Evolutionary conservation across 2,329 filamentous ascomycete species (phyloP).

Genomic region (Paecilomyces variotii): DNA sequence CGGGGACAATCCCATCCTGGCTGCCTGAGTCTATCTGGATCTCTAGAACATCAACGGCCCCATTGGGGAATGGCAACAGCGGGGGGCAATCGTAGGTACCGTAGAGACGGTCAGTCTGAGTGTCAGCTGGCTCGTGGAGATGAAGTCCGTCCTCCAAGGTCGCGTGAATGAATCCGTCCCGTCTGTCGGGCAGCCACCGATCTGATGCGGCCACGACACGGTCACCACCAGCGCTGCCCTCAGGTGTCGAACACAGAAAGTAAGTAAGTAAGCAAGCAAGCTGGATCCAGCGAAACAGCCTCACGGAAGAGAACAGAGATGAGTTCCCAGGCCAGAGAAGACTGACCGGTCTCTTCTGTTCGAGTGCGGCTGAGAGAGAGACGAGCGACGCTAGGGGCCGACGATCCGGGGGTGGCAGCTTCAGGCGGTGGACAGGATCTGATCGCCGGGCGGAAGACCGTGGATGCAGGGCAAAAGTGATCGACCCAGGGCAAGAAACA

Average conservation of each 20-base stretch:
- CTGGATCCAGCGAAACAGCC: background rate
- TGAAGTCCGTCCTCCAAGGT: background rate
- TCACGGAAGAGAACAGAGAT: background rate
- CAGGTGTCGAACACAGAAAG: background rate
- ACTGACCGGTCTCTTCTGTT: background rate
- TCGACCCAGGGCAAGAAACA: background rate
- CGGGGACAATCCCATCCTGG: constrained; percentile 26
- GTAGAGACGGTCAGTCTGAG: background rate
- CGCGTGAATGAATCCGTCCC: background rate
- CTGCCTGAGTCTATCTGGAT: background rate
- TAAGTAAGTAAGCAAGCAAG: background rate
- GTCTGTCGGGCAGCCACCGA: background rate
- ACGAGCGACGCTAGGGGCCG: background rate
- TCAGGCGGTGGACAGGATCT: background rate
- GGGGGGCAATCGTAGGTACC: background rate
- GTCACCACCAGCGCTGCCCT: background rate
- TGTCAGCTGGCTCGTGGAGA: background rate
- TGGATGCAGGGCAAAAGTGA: background rate
- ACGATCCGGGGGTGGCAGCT: background rate
- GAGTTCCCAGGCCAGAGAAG: background rate
- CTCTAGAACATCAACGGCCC: background rate
- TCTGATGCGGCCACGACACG: background rate
- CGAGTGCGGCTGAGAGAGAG: background rate
- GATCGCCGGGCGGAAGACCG: background rate
- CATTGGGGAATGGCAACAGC: background rate